phyloP scores from a whole-genome alignment of 139 green algal genomes.

The Dunaliella primolecta region DNA sequence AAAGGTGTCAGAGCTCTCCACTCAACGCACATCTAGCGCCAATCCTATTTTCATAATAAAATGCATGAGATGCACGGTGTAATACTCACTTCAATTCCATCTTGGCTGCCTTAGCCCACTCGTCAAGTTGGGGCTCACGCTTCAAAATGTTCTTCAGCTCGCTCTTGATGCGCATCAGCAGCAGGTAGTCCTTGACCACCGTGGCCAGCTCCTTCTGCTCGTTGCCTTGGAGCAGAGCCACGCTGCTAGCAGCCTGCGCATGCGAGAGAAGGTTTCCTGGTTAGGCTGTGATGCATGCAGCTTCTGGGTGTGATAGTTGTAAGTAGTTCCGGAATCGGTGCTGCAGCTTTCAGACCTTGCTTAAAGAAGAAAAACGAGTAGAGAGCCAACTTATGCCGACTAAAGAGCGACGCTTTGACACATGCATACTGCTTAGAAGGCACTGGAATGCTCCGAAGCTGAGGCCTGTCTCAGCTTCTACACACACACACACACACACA shows the following conservation, averaged over 20 bases:
- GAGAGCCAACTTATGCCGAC: too few relatives aligned
- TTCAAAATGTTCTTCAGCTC: slow-evolving; percentile 39
- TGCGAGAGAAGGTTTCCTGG: not conserved
- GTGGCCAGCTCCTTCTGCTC: slow-evolving; percentile 75
- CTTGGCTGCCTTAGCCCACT: slow-evolving; percentile 54
- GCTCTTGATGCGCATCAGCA: slow-evolving; percentile 51
- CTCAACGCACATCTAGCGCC: too few relatives aligned
- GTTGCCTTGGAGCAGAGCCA: slow-evolving; percentile 53
- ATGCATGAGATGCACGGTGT: too few relatives aligned
- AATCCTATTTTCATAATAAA: too few relatives aligned
- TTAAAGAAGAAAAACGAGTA: too few relatives aligned
- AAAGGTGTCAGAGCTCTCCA: too few relatives aligned
- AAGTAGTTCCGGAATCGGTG: not conserved
- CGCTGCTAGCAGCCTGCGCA: not conserved
- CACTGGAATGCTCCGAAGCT: too few relatives aligned
- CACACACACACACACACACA: slow-evolving; percentile 1
- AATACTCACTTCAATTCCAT: not conserved
- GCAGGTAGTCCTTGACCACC: slow-evolving; percentile 67
- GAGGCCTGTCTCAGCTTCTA: too few relatives aligned
- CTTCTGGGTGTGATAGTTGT: not conserved
- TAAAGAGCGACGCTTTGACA: too few relatives aligned
- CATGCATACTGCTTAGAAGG: too few relatives aligned
- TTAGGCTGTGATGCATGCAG: not conserved
- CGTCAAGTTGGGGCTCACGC: slow-evolving; percentile 37
- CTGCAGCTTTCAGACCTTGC: too few relatives aligned